Percentiles rank a stretch among this genome's conserved stretches.
Evolutionary conservation across 345 rosid species (phyloP).

Genomic region (Psidium friedrichsthalianum): DNA sequence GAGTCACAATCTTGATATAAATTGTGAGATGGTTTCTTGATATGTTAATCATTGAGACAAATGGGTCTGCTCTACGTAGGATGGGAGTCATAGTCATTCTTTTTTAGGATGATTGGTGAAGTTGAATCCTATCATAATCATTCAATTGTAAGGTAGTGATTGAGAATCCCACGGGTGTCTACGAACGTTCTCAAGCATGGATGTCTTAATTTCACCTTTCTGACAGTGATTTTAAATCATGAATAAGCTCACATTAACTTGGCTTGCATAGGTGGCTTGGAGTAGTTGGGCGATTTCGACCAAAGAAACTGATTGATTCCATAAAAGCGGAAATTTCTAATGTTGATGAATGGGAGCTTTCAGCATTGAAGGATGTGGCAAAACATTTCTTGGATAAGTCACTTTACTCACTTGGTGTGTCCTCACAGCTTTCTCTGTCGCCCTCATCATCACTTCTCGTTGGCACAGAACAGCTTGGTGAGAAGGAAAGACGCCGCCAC

Average conservation of each 20-base stretch:
- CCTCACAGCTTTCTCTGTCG: conserved; percentile 45
- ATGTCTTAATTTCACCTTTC: not conserved
- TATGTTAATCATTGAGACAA: not conserved
- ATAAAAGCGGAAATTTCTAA: conserved; percentile 41
- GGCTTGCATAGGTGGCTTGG: conserved; percentile 58
- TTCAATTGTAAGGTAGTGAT: not conserved
- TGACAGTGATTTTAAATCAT: not conserved
- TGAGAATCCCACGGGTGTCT: not conserved
- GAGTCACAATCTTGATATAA: not conserved
- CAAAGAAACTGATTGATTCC: conserved; percentile 54
- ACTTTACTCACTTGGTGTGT: conserved; percentile 49
- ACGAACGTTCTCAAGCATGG: not conserved
- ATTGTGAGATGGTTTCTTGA: not conserved
- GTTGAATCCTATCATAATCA: not conserved
- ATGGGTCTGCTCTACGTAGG: not conserved
- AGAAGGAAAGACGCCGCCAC: conserved; percentile 36
- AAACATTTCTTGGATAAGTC: conserved; percentile 69
- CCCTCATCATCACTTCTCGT: conserved; percentile 39
- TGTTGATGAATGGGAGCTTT: conserved; percentile 40
- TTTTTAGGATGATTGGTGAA: not conserved
- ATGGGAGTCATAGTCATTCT: not conserved
- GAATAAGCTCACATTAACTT: not conserved
- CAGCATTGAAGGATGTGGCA: conserved; percentile 35
- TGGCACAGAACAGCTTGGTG: conserved; percentile 48
- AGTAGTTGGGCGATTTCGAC: conserved; percentile 65